Conservation (phyloP, 306 rosid species). For the Albizia julibrissin region DNA sequence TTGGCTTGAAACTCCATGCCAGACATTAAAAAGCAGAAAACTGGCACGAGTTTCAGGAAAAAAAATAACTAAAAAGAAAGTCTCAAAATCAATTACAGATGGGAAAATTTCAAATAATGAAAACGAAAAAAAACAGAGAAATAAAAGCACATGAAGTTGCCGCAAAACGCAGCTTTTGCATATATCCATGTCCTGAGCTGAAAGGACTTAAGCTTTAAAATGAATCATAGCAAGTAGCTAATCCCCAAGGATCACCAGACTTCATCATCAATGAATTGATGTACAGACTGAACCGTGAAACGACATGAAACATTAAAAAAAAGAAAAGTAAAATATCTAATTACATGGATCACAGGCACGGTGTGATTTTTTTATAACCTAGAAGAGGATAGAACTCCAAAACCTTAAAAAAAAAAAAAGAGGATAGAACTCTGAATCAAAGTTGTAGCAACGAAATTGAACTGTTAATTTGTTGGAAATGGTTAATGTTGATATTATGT, state of each 20-base stretch:
- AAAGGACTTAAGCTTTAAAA: not conserved
- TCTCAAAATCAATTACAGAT: not conserved
- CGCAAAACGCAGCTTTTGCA: conserved; percentile 3
- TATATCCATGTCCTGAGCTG: not conserved
- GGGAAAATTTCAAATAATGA: not conserved
- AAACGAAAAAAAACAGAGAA: not conserved
- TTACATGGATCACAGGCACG: not conserved
- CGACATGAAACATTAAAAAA: not conserved
- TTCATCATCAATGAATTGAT: not conserved
- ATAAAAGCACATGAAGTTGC: not conserved
- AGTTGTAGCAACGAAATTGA: not conserved
- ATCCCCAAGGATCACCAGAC: conserved; percentile 11
- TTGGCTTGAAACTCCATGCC: not conserved
- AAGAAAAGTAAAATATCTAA: too few relatives aligned
- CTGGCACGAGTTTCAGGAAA: not conserved
- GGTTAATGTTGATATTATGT: not conserved
- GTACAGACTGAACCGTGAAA: not conserved
- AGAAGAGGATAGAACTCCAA: not conserved
- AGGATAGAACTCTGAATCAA: not conserved
- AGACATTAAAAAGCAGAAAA: not conserved
- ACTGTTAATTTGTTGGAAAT: not conserved
- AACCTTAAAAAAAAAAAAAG: not conserved
- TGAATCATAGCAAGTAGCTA: conserved; percentile 15
- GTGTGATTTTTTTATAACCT: not conserved
- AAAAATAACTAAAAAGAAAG: not conserved